Percentiles rank a stretch among this genome's conserved stretches.
Evolutionary conservation across 441 rosid species (phyloP).

Genomic region (Pelargonium myrrhifolium): DNA sequence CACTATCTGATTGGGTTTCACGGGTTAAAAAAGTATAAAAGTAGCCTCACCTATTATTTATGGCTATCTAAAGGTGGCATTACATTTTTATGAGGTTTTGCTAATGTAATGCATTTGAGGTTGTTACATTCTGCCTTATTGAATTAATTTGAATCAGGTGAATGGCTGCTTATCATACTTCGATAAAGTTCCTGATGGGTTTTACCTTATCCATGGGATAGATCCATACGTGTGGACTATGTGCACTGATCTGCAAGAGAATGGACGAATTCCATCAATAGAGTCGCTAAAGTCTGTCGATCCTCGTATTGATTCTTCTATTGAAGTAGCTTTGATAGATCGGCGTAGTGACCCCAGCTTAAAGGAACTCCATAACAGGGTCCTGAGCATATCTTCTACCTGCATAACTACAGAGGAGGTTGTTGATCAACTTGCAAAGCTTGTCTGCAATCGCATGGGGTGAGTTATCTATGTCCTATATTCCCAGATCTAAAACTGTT

Average conservation of each 20-base stretch:
- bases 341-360: slow-evolving; percentile 63
- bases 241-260: slow-evolving; percentile 75
- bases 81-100: not conserved
- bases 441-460: slow-evolving; percentile 91
- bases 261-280: slow-evolving; percentile 81
- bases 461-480: slow-evolving; percentile 34
- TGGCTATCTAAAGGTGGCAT: not conserved
- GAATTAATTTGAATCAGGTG: slow-evolving; percentile 43
- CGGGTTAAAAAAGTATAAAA: not conserved
- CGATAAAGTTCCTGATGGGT: slow-evolving; percentile 94
- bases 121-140: not conserved
- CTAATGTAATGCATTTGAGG: not conserved
- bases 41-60: no score
- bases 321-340: slow-evolving; percentile 82
- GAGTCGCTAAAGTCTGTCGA: slow-evolving; percentile 77
- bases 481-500: slow-evolving; percentile 5
- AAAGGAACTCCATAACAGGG: slow-evolving; percentile 77
- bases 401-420: slow-evolving; percentile 77
- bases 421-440: slow-evolving; percentile 90
- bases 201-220: slow-evolving; percentile 81
- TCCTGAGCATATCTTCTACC: slow-evolving; percentile 54
- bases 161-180: slow-evolving; percentile 89
- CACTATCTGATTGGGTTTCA: not conserved
- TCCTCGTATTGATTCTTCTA: slow-evolving; percentile 43
- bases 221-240: slow-evolving; percentile 83